Percentiles rank a stretch among this genome's conserved stretches.
phyloP scores from a whole-genome alignment of 1,139 yeast species.

The Suhomyces anneliseae region DNA sequence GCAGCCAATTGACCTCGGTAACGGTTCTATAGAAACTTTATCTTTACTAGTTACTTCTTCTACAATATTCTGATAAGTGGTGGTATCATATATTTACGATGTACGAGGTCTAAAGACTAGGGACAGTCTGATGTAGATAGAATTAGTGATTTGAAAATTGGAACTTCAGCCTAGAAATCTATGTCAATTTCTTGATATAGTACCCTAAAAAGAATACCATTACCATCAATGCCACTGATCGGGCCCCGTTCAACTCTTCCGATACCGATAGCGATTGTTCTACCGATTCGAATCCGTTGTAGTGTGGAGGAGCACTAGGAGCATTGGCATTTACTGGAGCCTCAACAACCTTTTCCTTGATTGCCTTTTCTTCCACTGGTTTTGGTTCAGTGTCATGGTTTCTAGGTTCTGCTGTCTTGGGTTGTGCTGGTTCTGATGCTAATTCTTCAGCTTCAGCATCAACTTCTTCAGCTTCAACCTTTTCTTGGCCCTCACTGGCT shows the following conservation, averaged over 20 bases:
- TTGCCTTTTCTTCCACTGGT: not conserved
- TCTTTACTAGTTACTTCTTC: no score
- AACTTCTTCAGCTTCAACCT: not conserved
- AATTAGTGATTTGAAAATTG: no score
- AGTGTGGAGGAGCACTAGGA: not conserved
- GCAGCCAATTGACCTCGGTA: no score
- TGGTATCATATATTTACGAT: no score
- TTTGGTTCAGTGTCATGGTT: not conserved
- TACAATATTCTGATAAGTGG: no score
- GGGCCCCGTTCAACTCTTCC: constrained; percentile 10
- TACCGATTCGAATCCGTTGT: constrained; percentile 3
- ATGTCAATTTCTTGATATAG: constrained; percentile 8
- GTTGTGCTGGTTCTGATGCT: not conserved
- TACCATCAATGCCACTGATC: constrained; percentile 9
- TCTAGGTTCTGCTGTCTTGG: not conserved
- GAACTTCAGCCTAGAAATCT: no score
- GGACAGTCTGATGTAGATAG: no score
- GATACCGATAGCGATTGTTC: constrained; percentile 9
- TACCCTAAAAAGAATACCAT: constrained; percentile 10
- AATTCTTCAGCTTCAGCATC: not conserved
- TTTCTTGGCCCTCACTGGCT: not conserved
- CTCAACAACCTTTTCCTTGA: not conserved
- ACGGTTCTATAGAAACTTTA: no score
- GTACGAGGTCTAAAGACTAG: no score
- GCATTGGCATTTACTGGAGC: not conserved